Percentiles rank a stretch among this genome's conserved stretches.
phyloP scores from a whole-genome alignment of 768 basidiomycete genomes.

The Lentinus brumalis region DNA sequence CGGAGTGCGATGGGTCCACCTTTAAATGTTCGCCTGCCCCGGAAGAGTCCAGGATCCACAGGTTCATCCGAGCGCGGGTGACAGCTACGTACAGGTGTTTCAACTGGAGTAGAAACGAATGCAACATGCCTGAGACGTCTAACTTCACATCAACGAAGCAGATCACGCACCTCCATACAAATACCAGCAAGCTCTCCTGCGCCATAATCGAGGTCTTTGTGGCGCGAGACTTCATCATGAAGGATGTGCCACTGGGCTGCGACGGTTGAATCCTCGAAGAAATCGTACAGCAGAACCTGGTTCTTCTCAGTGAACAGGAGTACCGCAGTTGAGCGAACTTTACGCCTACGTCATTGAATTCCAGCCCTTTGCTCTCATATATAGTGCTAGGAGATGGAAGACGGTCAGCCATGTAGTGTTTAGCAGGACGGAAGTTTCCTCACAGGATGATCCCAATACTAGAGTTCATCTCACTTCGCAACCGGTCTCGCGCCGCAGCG shows the following conservation, averaged over 20 bases:
- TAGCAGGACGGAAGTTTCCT: constrained; percentile 21
- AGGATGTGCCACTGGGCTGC: constrained; percentile 64
- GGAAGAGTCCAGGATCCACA: constrained; percentile 54
- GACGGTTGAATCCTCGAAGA: constrained; percentile 65
- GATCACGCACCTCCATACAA: no score
- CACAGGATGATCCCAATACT: constrained; percentile 59
- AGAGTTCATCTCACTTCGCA: constrained; percentile 14
- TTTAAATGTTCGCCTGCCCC: no score
- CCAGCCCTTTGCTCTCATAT: constrained; percentile 66
- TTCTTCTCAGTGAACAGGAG: not conserved
- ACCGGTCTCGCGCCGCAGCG: constrained; percentile 29
- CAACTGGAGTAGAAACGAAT: constrained; percentile 39
- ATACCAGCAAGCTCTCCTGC: no score
- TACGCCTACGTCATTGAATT: constrained; percentile 56
- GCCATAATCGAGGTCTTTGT: not conserved
- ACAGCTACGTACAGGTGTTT: constrained; percentile 73
- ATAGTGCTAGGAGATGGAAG: constrained; percentile 38
- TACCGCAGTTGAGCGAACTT: not conserved
- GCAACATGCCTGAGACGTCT: not conserved
- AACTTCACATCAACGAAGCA: constrained; percentile 22
- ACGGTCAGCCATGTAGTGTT: not conserved
- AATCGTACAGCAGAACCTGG: constrained; percentile 74
- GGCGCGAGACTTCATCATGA: constrained; percentile 56
- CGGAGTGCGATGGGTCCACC: constrained; percentile 7
- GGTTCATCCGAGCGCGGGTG: constrained; percentile 66